Evolutionary conservation across 176 grass and related monocot genomes (phyloP).

Genomic region (Eragrostis nindensis): DNA sequence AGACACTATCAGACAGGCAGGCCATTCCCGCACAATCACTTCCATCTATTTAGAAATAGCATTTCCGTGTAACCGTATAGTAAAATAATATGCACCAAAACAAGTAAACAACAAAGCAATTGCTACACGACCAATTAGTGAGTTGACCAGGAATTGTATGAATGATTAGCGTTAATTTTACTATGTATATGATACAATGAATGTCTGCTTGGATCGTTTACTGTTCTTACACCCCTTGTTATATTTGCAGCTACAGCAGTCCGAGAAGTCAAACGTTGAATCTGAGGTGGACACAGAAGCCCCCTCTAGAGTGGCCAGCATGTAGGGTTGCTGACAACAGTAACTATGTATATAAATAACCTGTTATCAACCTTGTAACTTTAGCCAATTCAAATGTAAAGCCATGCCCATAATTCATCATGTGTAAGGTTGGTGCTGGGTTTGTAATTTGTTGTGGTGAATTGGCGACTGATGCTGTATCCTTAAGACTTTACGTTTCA

Average conservation of each 20-base stretch:
- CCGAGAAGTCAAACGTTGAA: slow-evolving; percentile 27
- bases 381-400: slow-evolving; percentile 59
- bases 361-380: slow-evolving; percentile 31
- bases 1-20: not conserved
- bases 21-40: not conserved
- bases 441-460: slow-evolving; percentile 30
- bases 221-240: not conserved
- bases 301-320: slow-evolving; percentile 57
- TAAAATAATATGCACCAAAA: not conserved
- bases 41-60: not conserved
- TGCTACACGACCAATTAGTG: not conserved
- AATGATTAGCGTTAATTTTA: not conserved
- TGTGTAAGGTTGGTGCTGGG: slow-evolving; percentile 24
- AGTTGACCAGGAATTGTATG: not conserved
- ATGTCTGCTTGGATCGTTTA: slow-evolving; percentile 1
- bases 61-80: not conserved
- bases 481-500: not conserved
- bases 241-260: slow-evolving; percentile 36
- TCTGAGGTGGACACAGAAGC: slow-evolving; percentile 52
- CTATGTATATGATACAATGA: not conserved
- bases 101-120: not conserved
- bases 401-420: slow-evolving; percentile 38
- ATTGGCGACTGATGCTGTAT: not conserved
- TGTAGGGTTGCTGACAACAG: slow-evolving; percentile 48
- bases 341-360: slow-evolving; percentile 60